These are phyloP conservation scores for Marasmius oreades DNA, from an alignment of 1,284 basidiomycete species.

Conservation along the genomic window DNA sequence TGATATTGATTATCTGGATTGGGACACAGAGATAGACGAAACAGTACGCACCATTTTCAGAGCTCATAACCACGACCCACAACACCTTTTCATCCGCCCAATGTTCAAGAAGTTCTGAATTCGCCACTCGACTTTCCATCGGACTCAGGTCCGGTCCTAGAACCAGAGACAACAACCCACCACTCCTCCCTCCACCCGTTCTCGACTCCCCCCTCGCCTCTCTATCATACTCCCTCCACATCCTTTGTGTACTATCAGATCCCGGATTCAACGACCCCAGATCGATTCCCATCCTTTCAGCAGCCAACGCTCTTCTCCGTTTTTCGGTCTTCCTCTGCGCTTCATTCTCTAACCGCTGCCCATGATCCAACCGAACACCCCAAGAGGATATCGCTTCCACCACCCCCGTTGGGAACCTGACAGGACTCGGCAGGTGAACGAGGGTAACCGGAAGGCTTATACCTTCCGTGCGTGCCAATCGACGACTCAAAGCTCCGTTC, in stretches of 20 bases:
- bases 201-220: background rate
- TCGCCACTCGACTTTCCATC: slow-evolving; percentile 16
- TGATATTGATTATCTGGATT: background rate
- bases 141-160: background rate
- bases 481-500: background rate
- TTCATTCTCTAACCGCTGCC: slow-evolving; percentile 8
- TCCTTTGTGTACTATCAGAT: background rate
- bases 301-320: slow-evolving; percentile 8
- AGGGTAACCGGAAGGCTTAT: slow-evolving; percentile 14
- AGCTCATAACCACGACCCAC: slow-evolving; percentile 22
- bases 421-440: too few relatives aligned
- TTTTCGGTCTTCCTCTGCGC: slow-evolving; percentile 17
- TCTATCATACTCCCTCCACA: background rate
- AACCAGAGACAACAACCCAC: too few relatives aligned
- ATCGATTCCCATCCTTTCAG: slow-evolving; percentile 5
- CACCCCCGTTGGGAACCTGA: slow-evolving; percentile 16
- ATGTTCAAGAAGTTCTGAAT: slow-evolving; percentile 21
- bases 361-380: too few relatives aligned
- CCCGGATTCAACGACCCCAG: background rate
- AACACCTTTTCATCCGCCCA: slow-evolving; percentile 17
- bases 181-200: too few relatives aligned
- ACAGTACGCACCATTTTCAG: slow-evolving; percentile 13
- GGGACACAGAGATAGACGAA: background rate
- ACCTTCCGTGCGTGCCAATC: slow-evolving; percentile 16
- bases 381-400: slow-evolving; percentile 19